phyloP scores from a whole-genome alignment of 495 filamentous ascomycete species.

The Umbilicaria muhlenbergii region DNA sequence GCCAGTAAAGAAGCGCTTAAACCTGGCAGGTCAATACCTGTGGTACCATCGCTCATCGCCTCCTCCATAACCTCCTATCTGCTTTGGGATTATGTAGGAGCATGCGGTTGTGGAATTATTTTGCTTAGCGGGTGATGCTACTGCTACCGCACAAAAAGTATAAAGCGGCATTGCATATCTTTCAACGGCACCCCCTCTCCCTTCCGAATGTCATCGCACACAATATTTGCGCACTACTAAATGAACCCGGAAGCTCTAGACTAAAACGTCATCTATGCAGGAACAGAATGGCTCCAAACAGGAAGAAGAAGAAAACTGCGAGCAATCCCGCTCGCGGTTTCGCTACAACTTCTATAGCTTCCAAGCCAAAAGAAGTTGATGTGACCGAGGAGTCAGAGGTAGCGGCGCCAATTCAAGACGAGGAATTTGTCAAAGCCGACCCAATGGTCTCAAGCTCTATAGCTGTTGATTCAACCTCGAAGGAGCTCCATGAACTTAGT shows the following conservation, averaged over 20 bases:
- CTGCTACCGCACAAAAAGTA: too few relatives aligned
- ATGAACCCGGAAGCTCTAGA: too few relatives aligned
- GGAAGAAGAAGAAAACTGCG: constrained; percentile 76
- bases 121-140: too few relatives aligned
- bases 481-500: constrained; percentile 34
- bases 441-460: too few relatives aligned
- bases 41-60: not conserved
- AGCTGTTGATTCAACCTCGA: not conserved
- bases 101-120: too few relatives aligned
- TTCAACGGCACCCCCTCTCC: too few relatives aligned
- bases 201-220: too few relatives aligned
- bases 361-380: constrained; percentile 39
- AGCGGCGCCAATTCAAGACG: not conserved
- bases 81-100: too few relatives aligned
- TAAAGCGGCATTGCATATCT: too few relatives aligned
- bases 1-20: constrained; percentile 6
- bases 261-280: too few relatives aligned
- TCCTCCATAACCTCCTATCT: constrained; percentile 1
- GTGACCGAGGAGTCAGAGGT: constrained; percentile 10
- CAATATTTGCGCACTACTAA: too few relatives aligned
- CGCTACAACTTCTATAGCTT: constrained; percentile 79
- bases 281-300: constrained; percentile 48
- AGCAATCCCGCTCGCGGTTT: constrained; percentile 80
- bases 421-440: constrained; percentile 9
- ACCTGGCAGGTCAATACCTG: not conserved